Base-by-base conservation (phyloP, 2,329 filamentous ascomycete species). In the Pseudogymnoascus sp. region DNA sequence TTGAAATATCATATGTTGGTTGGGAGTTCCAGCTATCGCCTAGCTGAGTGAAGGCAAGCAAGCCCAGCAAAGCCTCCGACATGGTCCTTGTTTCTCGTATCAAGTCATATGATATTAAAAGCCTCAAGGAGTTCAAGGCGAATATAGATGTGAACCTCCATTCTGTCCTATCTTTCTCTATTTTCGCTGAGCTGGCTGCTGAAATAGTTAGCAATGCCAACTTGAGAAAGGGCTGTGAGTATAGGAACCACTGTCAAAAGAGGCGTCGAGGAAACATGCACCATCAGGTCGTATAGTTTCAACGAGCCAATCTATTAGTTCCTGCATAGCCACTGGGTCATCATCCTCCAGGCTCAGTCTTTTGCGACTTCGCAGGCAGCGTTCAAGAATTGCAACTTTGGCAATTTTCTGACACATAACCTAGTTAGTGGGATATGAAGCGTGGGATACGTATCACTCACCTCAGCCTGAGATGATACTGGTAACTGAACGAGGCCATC, bases 11-110 rank as follows among this genome's bases (percentile, higher is more conserved):
- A 59, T 41, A 27, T 5, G 58, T 21, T 39, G 21, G 17, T 6
- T 38, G 25, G 35, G 58, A 59, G 13, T 59, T 59, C 58, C 58
- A 59, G 10, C 25, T 31, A 59, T 59, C 58, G 48, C 29, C 29
- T 15, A 35, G 29, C 15, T 55, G 48, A 33, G 48, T 55, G 35
- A 55, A 55, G 15, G 48, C 48, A 55, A 55, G 48, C 48, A 55
- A 35, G 21, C 29, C n/a, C 12, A 55, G 17, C 25, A 55, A 21
- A 33, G 21, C 29, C 15, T 55, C 48, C 21, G 48, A 33, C 29
- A 55, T 33, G 21, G 29, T 55, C 33, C 12, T 35, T 35, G 29
- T n/a, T 33, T 55, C 48, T 55, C n/a, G n/a, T 55, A 55, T 35
- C 29, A 33, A 21, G 48, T 29, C 48, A 33, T 55, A 55, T 5